A percentile compares a stretch with the other conserved stretches of the same genome.
Evolutionary conservation across 176 grass and related monocot genomes (phyloP).

Genomic region (sorghum (Sorghum bicolor)): DNA sequence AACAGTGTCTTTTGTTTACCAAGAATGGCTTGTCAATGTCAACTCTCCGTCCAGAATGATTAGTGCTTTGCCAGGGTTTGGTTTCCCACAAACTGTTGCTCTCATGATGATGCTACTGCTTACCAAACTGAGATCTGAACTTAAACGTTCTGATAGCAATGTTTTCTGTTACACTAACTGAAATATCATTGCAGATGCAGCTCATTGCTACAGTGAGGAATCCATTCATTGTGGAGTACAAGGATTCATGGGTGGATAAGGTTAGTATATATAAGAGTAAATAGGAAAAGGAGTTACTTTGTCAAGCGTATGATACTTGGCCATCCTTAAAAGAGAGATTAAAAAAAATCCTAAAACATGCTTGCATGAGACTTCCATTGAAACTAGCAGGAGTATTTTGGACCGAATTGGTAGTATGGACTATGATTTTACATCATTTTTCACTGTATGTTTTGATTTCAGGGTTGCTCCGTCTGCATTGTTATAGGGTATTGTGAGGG

Average conservation of each 20-base stretch:
- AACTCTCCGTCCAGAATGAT: constrained; percentile 29
- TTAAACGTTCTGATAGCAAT: neutral
- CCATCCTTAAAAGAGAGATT: neutral
- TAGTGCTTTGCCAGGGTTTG: constrained; percentile 18
- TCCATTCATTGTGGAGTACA: constrained; percentile 90
- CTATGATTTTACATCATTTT: neutral
- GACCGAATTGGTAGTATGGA: neutral
- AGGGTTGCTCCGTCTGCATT: constrained; percentile 91
- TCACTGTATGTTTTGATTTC: constrained; percentile 27
- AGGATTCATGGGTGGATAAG: constrained; percentile 97
- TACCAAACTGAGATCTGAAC: constrained; percentile 12
- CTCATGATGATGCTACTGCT: constrained; percentile 3
- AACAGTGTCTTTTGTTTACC: constrained; percentile 15
- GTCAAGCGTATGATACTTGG: neutral
- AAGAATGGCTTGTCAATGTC: neutral
- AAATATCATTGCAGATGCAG: constrained; percentile 58
- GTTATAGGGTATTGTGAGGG: constrained; percentile 84
- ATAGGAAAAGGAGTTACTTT: neutral
- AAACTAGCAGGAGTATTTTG: neutral
- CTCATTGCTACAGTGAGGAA: constrained; percentile 82
- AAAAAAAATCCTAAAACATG: neutral
- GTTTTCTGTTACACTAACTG: constrained; percentile 3
- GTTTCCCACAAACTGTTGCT: constrained; percentile 1
- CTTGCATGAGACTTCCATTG: neutral
- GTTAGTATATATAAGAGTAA: constrained; percentile 27